Base-by-base conservation (phyloP, 176 grass and related monocot species). In the Oryza glumipatula region DNA sequence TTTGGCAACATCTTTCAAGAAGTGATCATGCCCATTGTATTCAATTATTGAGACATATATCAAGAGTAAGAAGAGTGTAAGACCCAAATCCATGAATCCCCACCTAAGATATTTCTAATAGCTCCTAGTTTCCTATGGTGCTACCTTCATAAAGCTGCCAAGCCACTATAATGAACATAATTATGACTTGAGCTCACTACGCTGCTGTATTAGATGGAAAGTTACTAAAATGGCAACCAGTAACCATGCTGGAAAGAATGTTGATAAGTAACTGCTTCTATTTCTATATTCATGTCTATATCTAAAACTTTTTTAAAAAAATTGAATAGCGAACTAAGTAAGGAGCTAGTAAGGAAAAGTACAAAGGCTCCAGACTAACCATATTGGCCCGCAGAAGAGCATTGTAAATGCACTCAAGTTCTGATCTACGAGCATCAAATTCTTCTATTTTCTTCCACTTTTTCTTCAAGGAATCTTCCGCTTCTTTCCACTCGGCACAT, bases 371-470 rank as follows among this genome's bases (percentile, higher is more conserved):
- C 56, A 74, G 33, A 75, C 87, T 87, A 86, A 98, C 96, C 96
- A 89, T 89, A 77, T 94, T 95, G 58, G 91, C 89, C 67, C 86
- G 84, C 61, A 92, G 85, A 92, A 95, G 93, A 88, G 93, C 88
- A 83, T 71, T 90, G 77, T 98, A 98, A 85, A 98, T 93, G 61
- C 80, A 92, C 80, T 98, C 91, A 9, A 98, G 91, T 84, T 98
- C 96, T 78, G 93, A 94, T 87, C 93, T 80, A 73, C 96, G 89
- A 67, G 96, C 88, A 61, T 94, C 96, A 72, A 98, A 95, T 81
- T 93, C 96, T 83, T 98, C 96, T 1, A 98, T 98, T 89, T 98
- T 98, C 81, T 95, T 98, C 96, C 96, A 98, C 83, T 98, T 98
- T 72, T 95, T 98, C 86, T 95, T 98, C 85, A 98, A 82, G 4